A percentile compares a stretch with the other conserved stretches of the same genome.
phyloP scores from a whole-genome alignment of 345 rosid genomes.

The Passiflora organensis region DNA sequence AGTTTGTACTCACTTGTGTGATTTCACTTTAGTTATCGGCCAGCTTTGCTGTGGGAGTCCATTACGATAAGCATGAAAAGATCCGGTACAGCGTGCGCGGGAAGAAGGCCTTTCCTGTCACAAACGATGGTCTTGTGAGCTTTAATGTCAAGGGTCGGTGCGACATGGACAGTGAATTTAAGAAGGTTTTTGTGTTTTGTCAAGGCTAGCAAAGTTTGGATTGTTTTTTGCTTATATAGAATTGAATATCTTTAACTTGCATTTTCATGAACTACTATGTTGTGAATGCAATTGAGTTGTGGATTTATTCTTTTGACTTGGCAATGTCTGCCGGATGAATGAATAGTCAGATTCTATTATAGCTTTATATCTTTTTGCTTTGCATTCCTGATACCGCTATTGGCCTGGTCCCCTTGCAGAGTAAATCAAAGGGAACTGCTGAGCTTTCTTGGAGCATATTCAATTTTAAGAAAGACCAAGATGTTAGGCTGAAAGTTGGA shows the following conservation, averaged over 20 bases:
- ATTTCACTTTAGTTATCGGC: conserved; percentile 39
- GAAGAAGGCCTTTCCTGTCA: conserved; percentile 68
- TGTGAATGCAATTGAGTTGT: too few relatives aligned
- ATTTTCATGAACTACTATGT: too few relatives aligned
- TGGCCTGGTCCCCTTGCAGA: conserved; percentile 39
- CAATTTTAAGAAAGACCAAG: conserved; percentile 75
- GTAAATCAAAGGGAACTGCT: conserved; percentile 68
- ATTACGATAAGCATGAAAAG: conserved; percentile 62
- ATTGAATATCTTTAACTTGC: too few relatives aligned
- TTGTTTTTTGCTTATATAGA: neutral
- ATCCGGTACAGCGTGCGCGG: conserved; percentile 56
- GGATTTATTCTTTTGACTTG: neutral
- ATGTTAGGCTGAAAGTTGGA: conserved; percentile 75
- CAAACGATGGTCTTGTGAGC: conserved; percentile 39
- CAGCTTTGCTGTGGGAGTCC: conserved; percentile 68
- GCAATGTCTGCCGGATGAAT: too few relatives aligned
- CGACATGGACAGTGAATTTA: conserved; percentile 65
- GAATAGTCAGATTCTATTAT: too few relatives aligned
- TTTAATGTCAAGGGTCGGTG: conserved; percentile 72
- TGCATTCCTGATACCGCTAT: conserved; percentile 1
- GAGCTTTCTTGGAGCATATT: conserved; percentile 69
- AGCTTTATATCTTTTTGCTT: neutral
- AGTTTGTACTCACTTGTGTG: neutral
- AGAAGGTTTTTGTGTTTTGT: conserved; percentile 39
- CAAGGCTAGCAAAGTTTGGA: neutral